Percentiles rank a stretch among this genome's conserved stretches.
Evolutionary conservation across 2,329 filamentous ascomycete genomes (phyloP).

Genomic region (Exutisphaerella laricina): DNA sequence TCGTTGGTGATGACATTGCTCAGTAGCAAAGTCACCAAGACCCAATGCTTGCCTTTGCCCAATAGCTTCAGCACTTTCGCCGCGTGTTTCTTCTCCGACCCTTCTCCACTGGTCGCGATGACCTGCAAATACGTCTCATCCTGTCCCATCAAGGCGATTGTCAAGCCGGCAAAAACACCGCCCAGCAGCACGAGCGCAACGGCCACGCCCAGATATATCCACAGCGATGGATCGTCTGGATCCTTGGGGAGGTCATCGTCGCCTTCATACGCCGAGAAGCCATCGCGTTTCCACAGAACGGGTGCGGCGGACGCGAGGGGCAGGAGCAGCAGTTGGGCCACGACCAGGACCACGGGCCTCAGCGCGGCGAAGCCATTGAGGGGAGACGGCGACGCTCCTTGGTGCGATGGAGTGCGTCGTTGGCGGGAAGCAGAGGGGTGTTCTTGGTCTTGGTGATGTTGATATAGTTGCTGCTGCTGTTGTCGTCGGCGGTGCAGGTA

Average conservation of each 20-base stretch:
- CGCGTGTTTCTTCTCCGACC: conserved; percentile 80
- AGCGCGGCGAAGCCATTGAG: conserved; percentile 9
- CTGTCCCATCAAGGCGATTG: conserved; percentile 75
- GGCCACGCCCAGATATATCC: conserved; percentile 75
- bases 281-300: conserved; percentile 3
- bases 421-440: neutral
- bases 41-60: conserved; percentile 93
- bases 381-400: neutral
- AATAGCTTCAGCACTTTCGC: conserved; percentile 72
- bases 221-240: conserved; percentile 57
- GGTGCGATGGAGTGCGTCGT: no score
- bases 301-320: conserved; percentile 21
- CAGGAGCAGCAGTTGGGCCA: conserved; percentile 18
- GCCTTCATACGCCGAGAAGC: conserved; percentile 9
- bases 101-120: conserved; percentile 76
- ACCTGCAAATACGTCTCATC: conserved; percentile 98
- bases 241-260: conserved; percentile 27
- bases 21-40: conserved; percentile 85
- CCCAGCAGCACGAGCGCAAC: conserved; percentile 77
- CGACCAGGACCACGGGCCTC: conserved; percentile 18
- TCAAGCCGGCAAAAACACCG: conserved; percentile 90
- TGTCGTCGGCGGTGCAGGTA: conserved; percentile 1
- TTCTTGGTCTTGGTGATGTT: neutral
- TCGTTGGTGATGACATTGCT: conserved; percentile 99
- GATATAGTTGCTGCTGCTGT: no score